Percentiles rank a stretch among this genome's conserved stretches.
These are phyloP conservation scores for Rugonectria rugulosa DNA, from an alignment of 2,329 filamentous ascomycete genomes.

Conservation along the genomic window DNA sequence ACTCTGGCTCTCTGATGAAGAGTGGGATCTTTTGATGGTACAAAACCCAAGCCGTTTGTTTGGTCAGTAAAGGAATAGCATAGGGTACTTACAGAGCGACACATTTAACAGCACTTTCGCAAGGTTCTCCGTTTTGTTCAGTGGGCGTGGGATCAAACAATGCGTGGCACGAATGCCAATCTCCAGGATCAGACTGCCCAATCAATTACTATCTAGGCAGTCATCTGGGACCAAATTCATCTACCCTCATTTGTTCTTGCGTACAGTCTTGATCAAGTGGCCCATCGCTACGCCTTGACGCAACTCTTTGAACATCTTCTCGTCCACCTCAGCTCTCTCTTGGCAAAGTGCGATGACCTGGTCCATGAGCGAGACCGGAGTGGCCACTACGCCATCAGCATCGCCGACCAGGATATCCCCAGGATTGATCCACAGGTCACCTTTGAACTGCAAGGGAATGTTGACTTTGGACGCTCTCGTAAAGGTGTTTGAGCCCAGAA, in stretches of 20 bases:
- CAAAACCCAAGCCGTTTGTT: constrained; percentile 23
- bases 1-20: constrained; percentile 34
- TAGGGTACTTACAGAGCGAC: no score
- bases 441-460: constrained; percentile 37
- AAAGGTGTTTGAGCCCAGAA: constrained; percentile 42
- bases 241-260: constrained; percentile 15
- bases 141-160: no score
- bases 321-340: constrained; percentile 39
- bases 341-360: constrained; percentile 39
- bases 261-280: constrained; percentile 13
- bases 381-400: constrained; percentile 40
- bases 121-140: no score
- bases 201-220: neutral
- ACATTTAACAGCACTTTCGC: no score
- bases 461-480: constrained; percentile 39
- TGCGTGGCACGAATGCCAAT: no score
- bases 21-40: constrained; percentile 33
- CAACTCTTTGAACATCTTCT: constrained; percentile 33
- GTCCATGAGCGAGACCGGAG: constrained; percentile 32
- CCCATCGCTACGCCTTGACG: constrained; percentile 20
- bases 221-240: neutral
- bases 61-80: no score
- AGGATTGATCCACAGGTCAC: constrained; percentile 40
- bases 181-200: neutral
- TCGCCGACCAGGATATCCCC: constrained; percentile 41